Base-by-base conservation (phyloP, 441 rosid genomes). In the Brassica hybrid region DNA sequence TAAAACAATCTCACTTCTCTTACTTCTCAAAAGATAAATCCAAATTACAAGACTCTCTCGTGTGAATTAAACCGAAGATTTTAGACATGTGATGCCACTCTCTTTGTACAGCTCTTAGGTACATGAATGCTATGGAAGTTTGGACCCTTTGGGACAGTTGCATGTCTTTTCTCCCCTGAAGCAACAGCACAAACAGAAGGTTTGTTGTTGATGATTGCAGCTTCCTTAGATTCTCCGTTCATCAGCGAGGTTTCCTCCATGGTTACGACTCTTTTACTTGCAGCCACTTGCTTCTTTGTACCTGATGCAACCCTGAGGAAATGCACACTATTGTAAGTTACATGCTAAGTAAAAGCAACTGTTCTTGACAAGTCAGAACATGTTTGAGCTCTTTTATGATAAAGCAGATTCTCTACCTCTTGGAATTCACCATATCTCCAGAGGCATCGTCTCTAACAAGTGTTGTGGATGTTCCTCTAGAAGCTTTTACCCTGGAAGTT, bases 101-200 rank as follows among this genome's bases (percentile, higher is more conserved):
- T 76, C 52, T 67, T 80, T 52, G 62, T 72, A 41, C 83, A 80
- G 71, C 80, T 71, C 77, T 71, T 80, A 0, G 83, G 83, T 8
- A 72, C 1, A 2, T 76, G 80, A 52, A 80, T 67, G 43, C 45
- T 67, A 41, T 80, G 80, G 67, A 80, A 80, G 77, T 67, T 71
- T 72, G 83, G 83, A 18, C 83, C 83, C 23, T 30, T 80, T 71
- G 80, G 83, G 2, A 80, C 71, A 38, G 83, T 80, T 60, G 30
- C 38, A 48, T 19, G 12, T 75, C 62, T 71, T 76, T 76, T 80
- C 76, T 80, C 80, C 12, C 70, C 74, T 52, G 77, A 61, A 54
- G 74, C 73, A 60, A 75, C 57, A 41, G 1, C 70, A 71, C 79
- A 71, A 75, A 71, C 66, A 57, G 71, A 41, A 38, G 41, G 17